Evolutionary conservation across 306 rosid genomes (phyloP), one percentile per base, ranked within the genome.

Genomic region (Vicia faba): DNA sequence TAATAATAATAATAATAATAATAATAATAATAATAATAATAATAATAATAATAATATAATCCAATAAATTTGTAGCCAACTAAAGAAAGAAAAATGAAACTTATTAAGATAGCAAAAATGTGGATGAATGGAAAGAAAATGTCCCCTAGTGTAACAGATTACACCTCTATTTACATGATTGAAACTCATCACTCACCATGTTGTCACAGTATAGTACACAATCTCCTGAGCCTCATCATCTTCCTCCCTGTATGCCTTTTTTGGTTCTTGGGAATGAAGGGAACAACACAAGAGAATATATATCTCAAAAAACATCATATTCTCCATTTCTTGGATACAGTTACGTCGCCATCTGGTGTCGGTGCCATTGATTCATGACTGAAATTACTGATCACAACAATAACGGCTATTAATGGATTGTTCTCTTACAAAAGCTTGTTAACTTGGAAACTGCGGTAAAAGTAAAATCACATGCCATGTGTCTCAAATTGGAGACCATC

Each of bases 91-190:
- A 8, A 53, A 14, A 44, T 36, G n/a, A 45, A 43, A 14, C 11
- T 61, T 39, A 11, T 45, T 53, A 12, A 33, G 44, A 59, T 9
- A 68, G 53, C 76, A 69, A 74, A 83, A 82, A 69, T 66, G 75
- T 78, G 66, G 93, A 85, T 82, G 83, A 89, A 89, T 80, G 77
- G 84, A 85, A 79, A 78, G 70, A 87, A 70, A 84, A 48, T 68
- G 35, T 62, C 60, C 69, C 33, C 61, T 49, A 75, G 81, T 66
- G 80, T 69, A 85, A 85, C 83, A 81, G 68, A 72, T 82, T 72
- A 85, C 87, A 85, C 87, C 87, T 70, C 86, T 89, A 87, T 89
- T 87, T 89, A 87, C 91, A 89, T 36, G 73, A 58, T 45, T 45
- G 74, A 31, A 77, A 80, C 77, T 61, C 64, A 73, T 70, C 78